Conservation (phyloP, 805 yeast species). For the Candida suzukii region DNA sequence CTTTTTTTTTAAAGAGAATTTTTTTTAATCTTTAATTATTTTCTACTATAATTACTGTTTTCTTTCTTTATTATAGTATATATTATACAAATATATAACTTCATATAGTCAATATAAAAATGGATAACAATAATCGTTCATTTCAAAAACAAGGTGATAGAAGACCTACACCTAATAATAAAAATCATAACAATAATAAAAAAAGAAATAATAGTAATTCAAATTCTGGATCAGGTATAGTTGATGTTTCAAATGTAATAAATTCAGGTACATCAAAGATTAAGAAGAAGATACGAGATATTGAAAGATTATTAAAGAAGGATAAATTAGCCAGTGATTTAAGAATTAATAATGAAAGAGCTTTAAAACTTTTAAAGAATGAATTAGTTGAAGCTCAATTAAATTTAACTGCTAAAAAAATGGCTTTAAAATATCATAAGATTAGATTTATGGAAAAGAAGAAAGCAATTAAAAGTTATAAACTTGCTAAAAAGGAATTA, state of each 20-base stretch:
- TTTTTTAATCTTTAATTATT: no score
- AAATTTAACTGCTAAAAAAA: conserved; percentile 32
- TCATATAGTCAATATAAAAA: no score
- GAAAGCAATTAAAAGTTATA: conserved; percentile 71
- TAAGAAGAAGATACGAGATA: conserved; percentile 81
- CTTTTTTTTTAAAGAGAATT: no score
- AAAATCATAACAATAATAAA: background rate
- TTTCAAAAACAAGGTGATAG: no score
- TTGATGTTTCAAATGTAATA: conserved; percentile 23
- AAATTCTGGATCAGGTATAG: conserved; percentile 5
- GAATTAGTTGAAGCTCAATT: conserved; percentile 37
- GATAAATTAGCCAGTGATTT: conserved; percentile 54
- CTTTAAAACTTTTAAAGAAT: conserved; percentile 37
- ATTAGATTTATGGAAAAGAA: conserved; percentile 86
- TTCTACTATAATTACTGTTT: no score
- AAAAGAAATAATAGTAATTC: background rate
- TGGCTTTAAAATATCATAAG: conserved; percentile 79
- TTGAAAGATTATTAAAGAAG: conserved; percentile 58
- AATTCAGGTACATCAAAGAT: conserved; percentile 40
- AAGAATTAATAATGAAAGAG: conserved; percentile 39
- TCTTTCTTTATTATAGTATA: no score
- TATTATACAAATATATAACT: no score
- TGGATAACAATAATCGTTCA: no score
- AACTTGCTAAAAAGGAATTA: conserved; percentile 20
- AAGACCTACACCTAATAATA: background rate